phyloP scores from a whole-genome alignment of 202 grass and related monocot genomes.

The Zizania palustris region DNA sequence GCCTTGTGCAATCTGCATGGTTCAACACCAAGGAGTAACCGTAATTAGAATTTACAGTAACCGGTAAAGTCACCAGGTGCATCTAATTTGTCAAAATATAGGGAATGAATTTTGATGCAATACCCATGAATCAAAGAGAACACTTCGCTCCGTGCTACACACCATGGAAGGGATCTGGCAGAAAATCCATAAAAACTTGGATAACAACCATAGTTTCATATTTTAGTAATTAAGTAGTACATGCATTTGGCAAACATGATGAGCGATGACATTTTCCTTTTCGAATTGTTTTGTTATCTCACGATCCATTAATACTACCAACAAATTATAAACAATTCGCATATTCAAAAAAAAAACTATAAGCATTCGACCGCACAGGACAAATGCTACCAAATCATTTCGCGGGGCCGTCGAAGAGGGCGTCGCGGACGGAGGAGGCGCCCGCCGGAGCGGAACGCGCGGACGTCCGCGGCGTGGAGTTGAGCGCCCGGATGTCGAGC shows the following conservation, averaged over 20 bases:
- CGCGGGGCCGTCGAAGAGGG: not conserved
- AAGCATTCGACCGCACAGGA: conserved; percentile 9
- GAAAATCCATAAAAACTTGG: not conserved
- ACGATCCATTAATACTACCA: not conserved
- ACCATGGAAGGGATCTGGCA: not conserved
- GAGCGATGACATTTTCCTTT: not conserved
- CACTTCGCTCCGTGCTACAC: not conserved
- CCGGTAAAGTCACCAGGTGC: not conserved
- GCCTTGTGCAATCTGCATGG: not conserved
- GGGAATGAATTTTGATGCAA: not conserved
- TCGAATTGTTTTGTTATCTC: not conserved
- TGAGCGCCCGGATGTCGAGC: conserved; percentile 26
- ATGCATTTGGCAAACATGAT: conserved; percentile 3
- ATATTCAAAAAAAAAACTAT: not conserved
- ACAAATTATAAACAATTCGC: conserved; percentile 1
- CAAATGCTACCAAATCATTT: conserved; percentile 23
- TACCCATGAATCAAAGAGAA: not conserved
- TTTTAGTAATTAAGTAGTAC: not conserved
- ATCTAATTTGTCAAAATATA: not conserved
- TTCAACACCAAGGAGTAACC: conserved; percentile 6
- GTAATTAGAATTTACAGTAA: conserved; percentile 12
- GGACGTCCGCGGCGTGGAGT: conserved; percentile 38
- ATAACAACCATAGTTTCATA: not conserved
- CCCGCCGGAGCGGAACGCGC: conserved; percentile 34
- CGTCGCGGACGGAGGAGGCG: conserved; percentile 37